Conservation (phyloP, 192 early-diverging fungal species). For the Spinellus fusiger region DNA sequence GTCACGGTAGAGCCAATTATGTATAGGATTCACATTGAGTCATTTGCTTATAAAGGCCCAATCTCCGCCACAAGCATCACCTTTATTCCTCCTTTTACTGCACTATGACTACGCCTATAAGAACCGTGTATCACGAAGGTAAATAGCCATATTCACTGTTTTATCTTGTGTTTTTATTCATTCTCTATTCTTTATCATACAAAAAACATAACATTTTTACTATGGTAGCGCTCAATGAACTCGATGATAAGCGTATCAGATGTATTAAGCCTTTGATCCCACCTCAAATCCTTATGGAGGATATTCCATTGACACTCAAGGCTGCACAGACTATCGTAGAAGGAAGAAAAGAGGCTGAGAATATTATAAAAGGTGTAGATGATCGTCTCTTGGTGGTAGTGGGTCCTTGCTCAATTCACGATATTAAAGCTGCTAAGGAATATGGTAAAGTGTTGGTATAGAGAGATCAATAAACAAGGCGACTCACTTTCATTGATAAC, state of each 20-base stretch:
- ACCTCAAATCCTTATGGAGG: slow-evolving; percentile 92
- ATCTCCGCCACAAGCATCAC: neutral
- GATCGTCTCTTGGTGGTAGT: slow-evolving; percentile 79
- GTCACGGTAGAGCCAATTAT: too few species aligned
- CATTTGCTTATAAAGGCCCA: neutral
- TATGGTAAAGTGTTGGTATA: slow-evolving; percentile 46
- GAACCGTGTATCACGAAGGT: neutral
- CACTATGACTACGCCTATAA: neutral
- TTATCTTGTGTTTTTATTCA: neutral
- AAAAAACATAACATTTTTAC: neutral
- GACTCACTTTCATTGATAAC: too few species aligned
- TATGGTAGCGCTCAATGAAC: slow-evolving; percentile 76
- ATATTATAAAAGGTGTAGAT: slow-evolving; percentile 64
- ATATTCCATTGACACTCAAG: slow-evolving; percentile 67
- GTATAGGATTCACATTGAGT: too few species aligned
- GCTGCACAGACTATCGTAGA: slow-evolving; percentile 71
- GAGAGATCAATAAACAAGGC: too few species aligned
- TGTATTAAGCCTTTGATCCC: slow-evolving; percentile 76
- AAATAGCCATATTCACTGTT: neutral
- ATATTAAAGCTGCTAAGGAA: slow-evolving; percentile 70
- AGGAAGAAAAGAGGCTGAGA: slow-evolving; percentile 58
- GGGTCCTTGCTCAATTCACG: slow-evolving; percentile 84
- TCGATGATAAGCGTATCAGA: slow-evolving; percentile 86
- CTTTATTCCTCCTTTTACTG: neutral
- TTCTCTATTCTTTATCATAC: neutral